Evolutionary conservation across 2,329 filamentous ascomycete genomes (phyloP).

Genomic region (Nothophoma quercina): DNA sequence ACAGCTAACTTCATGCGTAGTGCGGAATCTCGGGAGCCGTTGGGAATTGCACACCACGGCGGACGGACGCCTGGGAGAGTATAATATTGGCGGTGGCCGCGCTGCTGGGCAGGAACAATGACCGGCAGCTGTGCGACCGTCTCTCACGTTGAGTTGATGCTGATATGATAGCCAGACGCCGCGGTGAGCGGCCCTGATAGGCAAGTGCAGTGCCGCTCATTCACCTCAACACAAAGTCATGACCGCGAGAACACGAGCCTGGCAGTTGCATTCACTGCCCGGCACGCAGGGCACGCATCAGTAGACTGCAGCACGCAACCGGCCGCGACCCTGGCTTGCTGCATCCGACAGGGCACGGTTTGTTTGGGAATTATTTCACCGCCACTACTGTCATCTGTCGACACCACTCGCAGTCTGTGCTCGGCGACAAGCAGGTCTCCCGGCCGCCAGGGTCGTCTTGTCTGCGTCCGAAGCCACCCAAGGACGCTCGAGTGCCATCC

Average conservation of each 20-base stretch:
- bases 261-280: slow-evolving; percentile 9
- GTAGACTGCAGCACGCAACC: slow-evolving; percentile 7
- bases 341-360: slow-evolving; percentile 2
- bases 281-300: neutral
- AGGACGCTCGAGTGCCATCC: slow-evolving; percentile 16
- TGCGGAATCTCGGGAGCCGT: slow-evolving; percentile 23
- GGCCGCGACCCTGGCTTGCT: slow-evolving; percentile 6
- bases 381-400: slow-evolving; percentile 24
- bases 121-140: slow-evolving; percentile 13
- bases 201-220: slow-evolving; percentile 30
- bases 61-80: slow-evolving; percentile 8
- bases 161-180: slow-evolving; percentile 19
- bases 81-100: slow-evolving; percentile 11
- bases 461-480: slow-evolving; percentile 12
- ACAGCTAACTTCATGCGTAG: slow-evolving; percentile 15
- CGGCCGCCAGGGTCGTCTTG: slow-evolving; percentile 11
- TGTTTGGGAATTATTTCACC: slow-evolving; percentile 19
- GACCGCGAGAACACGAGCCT: slow-evolving; percentile 14
- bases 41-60: slow-evolving; percentile 16
- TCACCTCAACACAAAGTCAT: slow-evolving; percentile 20
- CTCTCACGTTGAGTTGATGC: slow-evolving; percentile 6
- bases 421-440: slow-evolving; percentile 21
- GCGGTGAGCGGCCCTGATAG: slow-evolving; percentile 22
- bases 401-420: slow-evolving; percentile 18
- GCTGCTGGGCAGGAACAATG: neutral